Evolutionary conservation across 2,329 filamentous ascomycete genomes (phyloP).

Genomic region (Colletotrichum sp.): DNA sequence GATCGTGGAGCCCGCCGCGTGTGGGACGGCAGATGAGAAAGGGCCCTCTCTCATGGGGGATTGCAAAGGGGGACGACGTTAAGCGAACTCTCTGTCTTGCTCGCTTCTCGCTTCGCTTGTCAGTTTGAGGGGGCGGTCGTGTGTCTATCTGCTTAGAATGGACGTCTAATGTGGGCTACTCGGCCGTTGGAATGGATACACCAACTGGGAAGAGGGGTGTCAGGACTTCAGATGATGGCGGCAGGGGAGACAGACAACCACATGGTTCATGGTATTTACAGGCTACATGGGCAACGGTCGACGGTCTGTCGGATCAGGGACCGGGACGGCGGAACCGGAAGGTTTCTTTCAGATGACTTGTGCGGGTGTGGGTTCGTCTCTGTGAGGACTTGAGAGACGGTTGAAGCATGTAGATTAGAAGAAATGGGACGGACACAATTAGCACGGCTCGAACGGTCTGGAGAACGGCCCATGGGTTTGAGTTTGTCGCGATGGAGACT

Average conservation of each 20-base stretch:
- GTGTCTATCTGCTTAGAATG: not conserved
- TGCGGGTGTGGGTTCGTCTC: not conserved
- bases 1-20: not conserved
- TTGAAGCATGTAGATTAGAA: constrained; percentile 5
- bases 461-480: not conserved
- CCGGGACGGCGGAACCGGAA: constrained; percentile 4
- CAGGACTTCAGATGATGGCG: not conserved
- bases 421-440: not conserved
- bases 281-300: not conserved
- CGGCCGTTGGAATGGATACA: not conserved
- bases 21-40: not conserved
- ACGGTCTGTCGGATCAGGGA: not conserved
- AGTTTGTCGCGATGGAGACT: not conserved
- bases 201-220: not conserved
- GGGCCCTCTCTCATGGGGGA: not conserved
- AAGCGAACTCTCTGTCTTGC: not conserved
- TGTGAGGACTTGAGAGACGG: not conserved
- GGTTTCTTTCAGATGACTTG: not conserved
- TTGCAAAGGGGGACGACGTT: not conserved
- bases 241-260: not conserved
- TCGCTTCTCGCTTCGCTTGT: not conserved
- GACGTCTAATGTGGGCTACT: not conserved
- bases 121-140: not conserved
- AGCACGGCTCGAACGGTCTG: not conserved
- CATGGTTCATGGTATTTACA: not conserved